Percentiles rank a stretch among this genome's conserved stretches.
Conservation (phyloP, 1,284 basidiomycete species). For the Ganoderma leucocontextum region DNA sequence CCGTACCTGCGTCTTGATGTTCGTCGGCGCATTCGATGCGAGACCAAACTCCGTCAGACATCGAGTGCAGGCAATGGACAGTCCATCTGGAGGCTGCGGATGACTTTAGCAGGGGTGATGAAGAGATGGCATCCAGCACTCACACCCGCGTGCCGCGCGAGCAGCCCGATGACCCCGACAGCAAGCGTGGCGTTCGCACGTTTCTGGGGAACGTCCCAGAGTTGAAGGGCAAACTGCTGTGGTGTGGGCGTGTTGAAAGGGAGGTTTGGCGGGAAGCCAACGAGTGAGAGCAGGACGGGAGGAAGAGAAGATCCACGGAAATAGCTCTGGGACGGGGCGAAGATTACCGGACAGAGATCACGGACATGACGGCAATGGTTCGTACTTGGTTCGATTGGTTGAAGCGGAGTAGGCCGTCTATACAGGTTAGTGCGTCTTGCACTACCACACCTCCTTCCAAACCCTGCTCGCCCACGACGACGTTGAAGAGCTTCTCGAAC, state of each 20-base stretch:
- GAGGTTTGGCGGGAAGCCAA: slow-evolving; percentile 85
- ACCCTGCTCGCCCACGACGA: slow-evolving; percentile 88
- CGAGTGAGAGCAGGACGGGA: slow-evolving; percentile 88
- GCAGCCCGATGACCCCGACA: slow-evolving; percentile 81
- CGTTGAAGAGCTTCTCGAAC: slow-evolving; percentile 95
- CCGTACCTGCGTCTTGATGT: slow-evolving; percentile 84
- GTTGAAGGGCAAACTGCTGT: slow-evolving; percentile 94
- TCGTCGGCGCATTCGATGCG: slow-evolving; percentile 90
- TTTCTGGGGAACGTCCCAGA: slow-evolving; percentile 86
- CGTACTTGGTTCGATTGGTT: slow-evolving; percentile 95
- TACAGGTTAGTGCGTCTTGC: slow-evolving; percentile 86
- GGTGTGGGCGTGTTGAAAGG: slow-evolving; percentile 74
- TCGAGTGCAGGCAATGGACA: slow-evolving; percentile 73
- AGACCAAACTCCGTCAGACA: slow-evolving; percentile 90
- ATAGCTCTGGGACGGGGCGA: slow-evolving; percentile 75
- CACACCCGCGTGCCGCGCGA: slow-evolving; percentile 79
- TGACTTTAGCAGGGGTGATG: background rate
- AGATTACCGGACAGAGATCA: slow-evolving; percentile 15
- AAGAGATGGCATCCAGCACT: slow-evolving; percentile 36
- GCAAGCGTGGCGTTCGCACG: slow-evolving; percentile 81
- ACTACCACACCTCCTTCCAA: slow-evolving; percentile 92
- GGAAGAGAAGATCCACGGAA: slow-evolving; percentile 94
- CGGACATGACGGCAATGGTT: slow-evolving; percentile 30
- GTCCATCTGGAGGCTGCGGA: slow-evolving; percentile 57
- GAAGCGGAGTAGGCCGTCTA: slow-evolving; percentile 88